Conservation (phyloP, 164 flowering plant genomes). For the Nelumbo lutea region DNA sequence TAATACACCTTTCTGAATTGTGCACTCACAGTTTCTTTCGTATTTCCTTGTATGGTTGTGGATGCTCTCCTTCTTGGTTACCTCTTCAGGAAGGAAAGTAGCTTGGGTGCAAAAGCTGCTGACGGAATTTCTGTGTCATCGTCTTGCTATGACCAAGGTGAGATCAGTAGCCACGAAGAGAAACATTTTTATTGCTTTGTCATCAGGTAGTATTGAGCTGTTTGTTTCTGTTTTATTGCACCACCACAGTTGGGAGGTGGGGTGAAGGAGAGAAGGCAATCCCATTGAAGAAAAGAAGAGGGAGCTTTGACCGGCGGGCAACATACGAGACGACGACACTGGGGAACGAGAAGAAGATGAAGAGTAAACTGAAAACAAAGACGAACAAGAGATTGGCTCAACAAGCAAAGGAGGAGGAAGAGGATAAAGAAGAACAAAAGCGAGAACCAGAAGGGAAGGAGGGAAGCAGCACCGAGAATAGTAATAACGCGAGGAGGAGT, state of each 20-base stretch:
- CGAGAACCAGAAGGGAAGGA: slow-evolving; percentile 4
- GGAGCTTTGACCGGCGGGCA: slow-evolving; percentile 20
- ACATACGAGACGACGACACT: slow-evolving; percentile 1
- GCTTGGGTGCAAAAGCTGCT: neutral
- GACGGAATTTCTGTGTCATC: neutral
- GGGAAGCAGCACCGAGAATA: neutral
- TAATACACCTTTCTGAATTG: neutral
- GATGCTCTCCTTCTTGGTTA: neutral
- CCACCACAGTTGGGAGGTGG: slow-evolving; percentile 25
- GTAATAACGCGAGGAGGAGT: slow-evolving; percentile 7
- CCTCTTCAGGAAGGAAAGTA: neutral
- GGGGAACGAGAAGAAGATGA: slow-evolving; percentile 12
- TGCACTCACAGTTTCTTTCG: neutral
- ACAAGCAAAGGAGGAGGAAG: neutral
- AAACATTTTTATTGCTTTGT: too few species aligned
- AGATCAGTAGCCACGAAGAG: neutral
- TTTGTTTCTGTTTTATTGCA: neutral
- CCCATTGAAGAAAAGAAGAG: slow-evolving; percentile 57
- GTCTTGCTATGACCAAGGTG: neutral
- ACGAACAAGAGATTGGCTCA: slow-evolving; percentile 24
- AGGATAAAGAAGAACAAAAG: neutral
- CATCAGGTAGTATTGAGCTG: too few species aligned
- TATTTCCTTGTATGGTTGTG: neutral
- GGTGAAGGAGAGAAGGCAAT: slow-evolving; percentile 32
- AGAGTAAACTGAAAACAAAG: slow-evolving; percentile 20